These are phyloP conservation scores for Mallotus repandus DNA, from an alignment of 441 rosid species.

Conservation along the genomic window DNA sequence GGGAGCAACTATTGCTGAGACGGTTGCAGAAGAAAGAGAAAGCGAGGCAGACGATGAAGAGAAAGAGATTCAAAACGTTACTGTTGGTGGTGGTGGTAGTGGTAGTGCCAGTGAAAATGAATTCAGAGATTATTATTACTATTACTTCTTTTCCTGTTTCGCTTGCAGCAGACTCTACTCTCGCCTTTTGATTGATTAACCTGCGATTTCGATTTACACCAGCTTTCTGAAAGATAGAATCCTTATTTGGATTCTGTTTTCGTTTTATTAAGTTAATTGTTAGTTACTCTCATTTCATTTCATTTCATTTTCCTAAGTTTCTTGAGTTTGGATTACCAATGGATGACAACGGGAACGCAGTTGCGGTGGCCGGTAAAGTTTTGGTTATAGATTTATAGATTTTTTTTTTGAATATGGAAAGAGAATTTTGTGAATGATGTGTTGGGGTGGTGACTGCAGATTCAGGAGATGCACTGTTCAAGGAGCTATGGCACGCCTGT, in stretches of 20 bases:
- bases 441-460: conserved; percentile 27
- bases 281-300: background rate
- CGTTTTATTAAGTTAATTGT: background rate
- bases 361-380: background rate
- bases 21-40: conserved; percentile 28
- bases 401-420: background rate
- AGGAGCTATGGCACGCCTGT: conserved; percentile 93
- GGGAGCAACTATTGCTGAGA: conserved; percentile 27
- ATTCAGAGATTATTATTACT: conserved; percentile 14
- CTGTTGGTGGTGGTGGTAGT: background rate
- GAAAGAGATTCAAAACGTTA: conserved; percentile 11
- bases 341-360: background rate
- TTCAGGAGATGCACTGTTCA: conserved; percentile 62
- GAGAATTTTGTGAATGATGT: background rate
- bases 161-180: background rate
- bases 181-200: background rate
- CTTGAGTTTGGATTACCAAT: background rate
- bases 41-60: conserved; percentile 19
- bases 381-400: background rate
- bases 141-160: background rate
- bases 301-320: background rate
- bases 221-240: background rate
- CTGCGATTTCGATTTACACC: background rate
- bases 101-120: background rate
- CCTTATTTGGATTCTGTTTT: conserved; percentile 3